phyloP scores from a whole-genome alignment of 78 protist species.

The Dictyostelium capitatum region DNA sequence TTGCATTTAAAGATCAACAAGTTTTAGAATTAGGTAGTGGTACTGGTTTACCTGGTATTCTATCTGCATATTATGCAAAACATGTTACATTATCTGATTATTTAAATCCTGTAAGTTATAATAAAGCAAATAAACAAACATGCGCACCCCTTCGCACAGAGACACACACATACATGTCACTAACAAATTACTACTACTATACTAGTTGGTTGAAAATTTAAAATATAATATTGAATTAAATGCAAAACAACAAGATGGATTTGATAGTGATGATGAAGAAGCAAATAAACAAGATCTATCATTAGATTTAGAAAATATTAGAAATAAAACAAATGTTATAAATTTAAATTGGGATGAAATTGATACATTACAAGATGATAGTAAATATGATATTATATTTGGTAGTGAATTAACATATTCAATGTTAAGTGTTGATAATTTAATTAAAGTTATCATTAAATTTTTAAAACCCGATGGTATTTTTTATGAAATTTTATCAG shows the following conservation, averaged over 20 bases:
- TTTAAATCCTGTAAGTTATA: slow-evolving; percentile 39
- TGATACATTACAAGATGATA: slow-evolving; percentile 24
- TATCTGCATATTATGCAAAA: slow-evolving; percentile 80
- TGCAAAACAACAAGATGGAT: slow-evolving; percentile 39
- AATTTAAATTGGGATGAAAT: slow-evolving; percentile 85
- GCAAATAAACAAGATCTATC: background rate
- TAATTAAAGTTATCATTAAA: slow-evolving; percentile 61
- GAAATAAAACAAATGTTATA: slow-evolving; percentile 12
- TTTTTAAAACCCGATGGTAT: slow-evolving; percentile 80
- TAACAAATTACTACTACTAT: background rate
- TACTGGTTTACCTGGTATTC: slow-evolving; percentile 88
- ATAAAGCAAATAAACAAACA: background rate
- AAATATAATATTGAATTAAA: slow-evolving; percentile 85
- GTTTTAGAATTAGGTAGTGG: slow-evolving; percentile 91
- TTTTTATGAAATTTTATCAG: slow-evolving; percentile 88
- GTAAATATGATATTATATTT: slow-evolving; percentile 76
- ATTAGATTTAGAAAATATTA: background rate
- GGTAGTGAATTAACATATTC: slow-evolving; percentile 90
- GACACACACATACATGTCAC: background rate
- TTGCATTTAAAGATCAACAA: slow-evolving; percentile 58
- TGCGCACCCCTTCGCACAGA: background rate
- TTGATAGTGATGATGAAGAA: slow-evolving; percentile 70
- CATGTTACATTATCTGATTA: slow-evolving; percentile 89
- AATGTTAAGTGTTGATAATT: slow-evolving; percentile 71
- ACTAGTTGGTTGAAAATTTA: slow-evolving; percentile 78